Base-by-base conservation (phyloP, 2,329 filamentous ascomycete species). In the Penicillium sp. region DNA sequence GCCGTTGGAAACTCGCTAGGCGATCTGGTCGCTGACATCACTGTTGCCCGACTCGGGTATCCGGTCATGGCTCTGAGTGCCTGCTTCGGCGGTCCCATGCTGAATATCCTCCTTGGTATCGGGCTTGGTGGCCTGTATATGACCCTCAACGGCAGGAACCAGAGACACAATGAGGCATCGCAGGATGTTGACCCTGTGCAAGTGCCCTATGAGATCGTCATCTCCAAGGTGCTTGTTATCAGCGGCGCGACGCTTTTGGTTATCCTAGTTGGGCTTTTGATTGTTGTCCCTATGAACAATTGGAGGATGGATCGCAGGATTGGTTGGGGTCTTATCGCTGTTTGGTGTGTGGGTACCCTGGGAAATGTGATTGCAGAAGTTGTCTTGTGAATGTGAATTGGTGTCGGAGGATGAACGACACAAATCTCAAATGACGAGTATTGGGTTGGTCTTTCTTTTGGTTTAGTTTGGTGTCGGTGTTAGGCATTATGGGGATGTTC, bases 11-110 rank as follows among this genome's bases (percentile, higher is more conserved):
- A 98, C 69, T 95, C 88, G 8, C 77, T 97, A 8, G 91, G 93
- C 33, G 93, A 98, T 62, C 76, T 98, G 15, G 88, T 98, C 9
- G 91, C 93, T 15, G 87, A 98, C 65, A 87, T 97, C 47, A 98
- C 93, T 0, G 87, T 98, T 33, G 93, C 93, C 4, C 82, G 88
- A 31, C 80, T 98, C 3, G 93, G 93, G 3, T 96, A 90, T 69
- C 93, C 93, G 0, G 89, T 98, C 55, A 98, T 98, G 93, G 93
- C 93, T 1, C 72, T 85, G 35, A 90, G 87, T 31, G 93, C 93
- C 4, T 98, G 93, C 66, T 96, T 98, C 66, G 93, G 93, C n/a
- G 94, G 93, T 0, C 93, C 93, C 0, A 91, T 98, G 88, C 79
- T 98, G 35, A 98, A 98, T 61, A 98, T 98, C 55, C 74, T 98